Conservation (phyloP, 1,284 basidiomycete species). For the Schizophyllum amplum region DNA sequence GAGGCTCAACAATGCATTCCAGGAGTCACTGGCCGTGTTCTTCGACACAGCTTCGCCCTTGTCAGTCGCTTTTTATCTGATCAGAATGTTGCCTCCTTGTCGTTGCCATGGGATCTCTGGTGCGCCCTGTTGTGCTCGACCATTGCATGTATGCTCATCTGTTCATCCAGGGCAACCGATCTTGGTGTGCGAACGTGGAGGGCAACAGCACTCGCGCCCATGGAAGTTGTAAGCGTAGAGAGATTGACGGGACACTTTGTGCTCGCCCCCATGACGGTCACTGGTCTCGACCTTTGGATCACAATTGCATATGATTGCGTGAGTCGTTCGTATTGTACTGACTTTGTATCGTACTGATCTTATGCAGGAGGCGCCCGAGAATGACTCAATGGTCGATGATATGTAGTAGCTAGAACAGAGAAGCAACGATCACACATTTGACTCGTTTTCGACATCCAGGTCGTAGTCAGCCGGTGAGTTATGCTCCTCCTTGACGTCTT, state of each 20-base stretch:
- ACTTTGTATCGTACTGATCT: neutral
- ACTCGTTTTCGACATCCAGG: slow-evolving; percentile 4
- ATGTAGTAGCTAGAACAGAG: too few species aligned
- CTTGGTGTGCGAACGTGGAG: slow-evolving; percentile 7
- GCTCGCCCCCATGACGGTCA: slow-evolving; percentile 3
- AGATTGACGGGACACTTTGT: slow-evolving; percentile 9
- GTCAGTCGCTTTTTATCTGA: slow-evolving; percentile 3
- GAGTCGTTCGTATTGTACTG: neutral
- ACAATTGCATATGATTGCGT: slow-evolving; percentile 11
- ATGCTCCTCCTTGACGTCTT: neutral
- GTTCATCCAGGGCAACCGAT: slow-evolving; percentile 5
- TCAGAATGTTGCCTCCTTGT: neutral
- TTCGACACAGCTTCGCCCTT: neutral
- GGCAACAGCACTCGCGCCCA: neutral
- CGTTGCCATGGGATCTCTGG: slow-evolving; percentile 11
- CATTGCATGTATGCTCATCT: neutral
- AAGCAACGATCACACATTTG: too few species aligned
- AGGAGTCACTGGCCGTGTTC: neutral
- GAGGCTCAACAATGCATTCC: neutral
- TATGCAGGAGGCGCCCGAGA: slow-evolving; percentile 4
- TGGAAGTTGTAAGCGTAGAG: slow-evolving; percentile 3
- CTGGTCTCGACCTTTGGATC: slow-evolving; percentile 5
- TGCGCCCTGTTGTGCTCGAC: neutral
- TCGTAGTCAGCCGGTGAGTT: neutral
- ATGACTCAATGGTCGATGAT: too few species aligned